Conservation (phyloP, 345 rosid genomes). For the Gossypium stocksii region DNA sequence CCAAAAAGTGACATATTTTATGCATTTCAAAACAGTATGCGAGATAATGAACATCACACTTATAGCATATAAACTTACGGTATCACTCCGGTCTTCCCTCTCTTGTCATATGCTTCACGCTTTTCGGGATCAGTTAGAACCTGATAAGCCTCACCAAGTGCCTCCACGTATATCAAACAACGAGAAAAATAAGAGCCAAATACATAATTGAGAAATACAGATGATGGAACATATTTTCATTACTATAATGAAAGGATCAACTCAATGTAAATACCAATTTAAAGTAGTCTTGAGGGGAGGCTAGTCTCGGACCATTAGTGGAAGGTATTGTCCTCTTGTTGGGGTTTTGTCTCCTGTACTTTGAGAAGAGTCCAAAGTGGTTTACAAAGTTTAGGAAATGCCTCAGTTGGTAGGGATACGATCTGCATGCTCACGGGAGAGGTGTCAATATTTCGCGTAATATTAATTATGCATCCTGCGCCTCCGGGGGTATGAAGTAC, state of each 20-base stretch:
- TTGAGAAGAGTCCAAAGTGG: too few species aligned
- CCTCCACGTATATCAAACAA: conserved; percentile 26
- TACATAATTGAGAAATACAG: not conserved
- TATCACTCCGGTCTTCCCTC: conserved; percentile 72
- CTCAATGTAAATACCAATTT: not conserved
- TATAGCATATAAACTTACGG: conserved; percentile 49
- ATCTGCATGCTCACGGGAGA: too few species aligned
- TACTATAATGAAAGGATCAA: not conserved
- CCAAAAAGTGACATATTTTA: conserved; percentile 64
- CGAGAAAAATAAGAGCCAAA: conserved; percentile 15
- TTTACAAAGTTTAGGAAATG: too few species aligned
- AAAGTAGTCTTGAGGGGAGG: not conserved
- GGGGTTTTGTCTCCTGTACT: too few species aligned
- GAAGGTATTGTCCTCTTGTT: too few species aligned
- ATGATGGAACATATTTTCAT: not conserved
- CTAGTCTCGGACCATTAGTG: too few species aligned
- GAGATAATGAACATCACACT: conserved; percentile 19
- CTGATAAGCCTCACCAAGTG: conserved; percentile 95
- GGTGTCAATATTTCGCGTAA: too few species aligned
- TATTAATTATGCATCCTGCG: too few species aligned
- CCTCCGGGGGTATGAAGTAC: too few species aligned
- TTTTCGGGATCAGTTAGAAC: conserved; percentile 85
- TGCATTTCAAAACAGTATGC: conserved; percentile 21
- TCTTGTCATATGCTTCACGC: conserved; percentile 77
- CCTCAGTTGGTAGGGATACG: too few species aligned